A percentile compares a stretch with the other conserved stretches of the same genome.
These are phyloP conservation scores for Gomphus sp. DNA, from an alignment of 1,284 basidiomycete species.

Conservation along the genomic window DNA sequence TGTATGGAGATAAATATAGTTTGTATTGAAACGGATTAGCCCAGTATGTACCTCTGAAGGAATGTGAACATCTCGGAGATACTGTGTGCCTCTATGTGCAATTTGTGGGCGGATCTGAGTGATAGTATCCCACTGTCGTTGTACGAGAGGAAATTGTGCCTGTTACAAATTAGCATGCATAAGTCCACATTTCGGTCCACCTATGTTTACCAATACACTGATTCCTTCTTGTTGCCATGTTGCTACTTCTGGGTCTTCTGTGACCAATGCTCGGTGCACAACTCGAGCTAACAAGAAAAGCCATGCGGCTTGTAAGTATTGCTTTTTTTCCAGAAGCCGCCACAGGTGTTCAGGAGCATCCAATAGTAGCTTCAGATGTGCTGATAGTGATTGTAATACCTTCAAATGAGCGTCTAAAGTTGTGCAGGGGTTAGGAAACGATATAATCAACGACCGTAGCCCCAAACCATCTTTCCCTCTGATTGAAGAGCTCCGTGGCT, in stretches of 20 bases:
- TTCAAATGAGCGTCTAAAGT: conserved; percentile 55
- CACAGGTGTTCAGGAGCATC: conserved; percentile 87
- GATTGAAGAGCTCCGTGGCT: conserved; percentile 29
- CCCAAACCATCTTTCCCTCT: conserved; percentile 40
- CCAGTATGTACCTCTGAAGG: conserved; percentile 36
- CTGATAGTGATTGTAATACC: conserved; percentile 66
- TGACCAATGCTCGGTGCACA: conserved; percentile 59
- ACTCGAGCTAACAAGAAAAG: conserved; percentile 80
- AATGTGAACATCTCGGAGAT: conserved; percentile 48
- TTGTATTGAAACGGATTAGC: conserved; percentile 1
- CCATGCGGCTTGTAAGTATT: conserved; percentile 77
- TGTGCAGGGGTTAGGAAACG: conserved; percentile 6
- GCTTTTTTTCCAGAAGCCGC: conserved; percentile 70
- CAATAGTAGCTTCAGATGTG: conserved; percentile 79
- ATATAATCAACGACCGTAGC: neutral
- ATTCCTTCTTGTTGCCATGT: conserved; percentile 55
- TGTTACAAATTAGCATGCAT: conserved; percentile 20
- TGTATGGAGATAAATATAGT: conserved; percentile 21
- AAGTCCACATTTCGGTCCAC: neutral
- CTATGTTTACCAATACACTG: conserved; percentile 43
- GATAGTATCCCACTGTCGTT: conserved; percentile 85
- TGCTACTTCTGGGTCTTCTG: conserved; percentile 50
- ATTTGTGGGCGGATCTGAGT: conserved; percentile 80
- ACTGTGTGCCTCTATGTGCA: conserved; percentile 69
- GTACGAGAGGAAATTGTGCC: conserved; percentile 76